These are phyloP conservation scores for Globisporangium spinosum DNA, from an alignment of 352 stramenopile genomes.

Conservation along the genomic window DNA sequence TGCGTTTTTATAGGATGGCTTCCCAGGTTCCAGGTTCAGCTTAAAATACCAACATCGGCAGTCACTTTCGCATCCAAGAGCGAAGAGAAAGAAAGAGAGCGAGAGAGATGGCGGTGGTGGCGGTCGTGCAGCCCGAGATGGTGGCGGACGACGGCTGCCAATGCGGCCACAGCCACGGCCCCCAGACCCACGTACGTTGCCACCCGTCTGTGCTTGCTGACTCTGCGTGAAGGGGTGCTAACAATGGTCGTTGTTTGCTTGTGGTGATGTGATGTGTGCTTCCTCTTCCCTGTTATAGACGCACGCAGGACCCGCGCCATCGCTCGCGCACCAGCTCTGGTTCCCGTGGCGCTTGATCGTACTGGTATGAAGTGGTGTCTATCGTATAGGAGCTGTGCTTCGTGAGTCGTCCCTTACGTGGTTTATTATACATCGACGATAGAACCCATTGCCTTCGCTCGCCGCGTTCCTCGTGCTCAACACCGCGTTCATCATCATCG, in stretches of 20 bases:
- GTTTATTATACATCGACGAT: not conserved
- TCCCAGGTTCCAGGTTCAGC: slow-evolving; percentile 1
- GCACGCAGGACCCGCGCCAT: slow-evolving; percentile 12
- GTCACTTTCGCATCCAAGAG: not conserved
- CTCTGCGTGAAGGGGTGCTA: not conserved
- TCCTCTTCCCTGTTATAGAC: not conserved
- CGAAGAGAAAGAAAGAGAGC: slow-evolving; percentile 1
- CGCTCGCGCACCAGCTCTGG: slow-evolving; percentile 67
- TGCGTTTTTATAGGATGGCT: not conserved
- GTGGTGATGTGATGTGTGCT: too few species aligned
- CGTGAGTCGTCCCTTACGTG: not conserved
- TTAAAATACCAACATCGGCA: not conserved
- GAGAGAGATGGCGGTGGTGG: not conserved
- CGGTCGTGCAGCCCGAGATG: slow-evolving; percentile 24
- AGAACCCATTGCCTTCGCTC: slow-evolving; percentile 63
- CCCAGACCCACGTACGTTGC: slow-evolving; percentile 9
- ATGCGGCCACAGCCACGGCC: slow-evolving; percentile 35
- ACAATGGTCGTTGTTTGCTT: not conserved
- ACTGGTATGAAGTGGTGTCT: slow-evolving; percentile 26
- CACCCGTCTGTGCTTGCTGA: not conserved
- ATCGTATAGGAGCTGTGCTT: not conserved
- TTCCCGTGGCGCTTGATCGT: slow-evolving; percentile 61
- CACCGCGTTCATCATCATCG: slow-evolving; percentile 52
- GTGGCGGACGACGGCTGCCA: slow-evolving; percentile 18
- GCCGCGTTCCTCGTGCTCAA: slow-evolving; percentile 52